Evolutionary conservation across 2,329 filamentous ascomycete genomes (phyloP).

Genomic region (Clonostachys solani): DNA sequence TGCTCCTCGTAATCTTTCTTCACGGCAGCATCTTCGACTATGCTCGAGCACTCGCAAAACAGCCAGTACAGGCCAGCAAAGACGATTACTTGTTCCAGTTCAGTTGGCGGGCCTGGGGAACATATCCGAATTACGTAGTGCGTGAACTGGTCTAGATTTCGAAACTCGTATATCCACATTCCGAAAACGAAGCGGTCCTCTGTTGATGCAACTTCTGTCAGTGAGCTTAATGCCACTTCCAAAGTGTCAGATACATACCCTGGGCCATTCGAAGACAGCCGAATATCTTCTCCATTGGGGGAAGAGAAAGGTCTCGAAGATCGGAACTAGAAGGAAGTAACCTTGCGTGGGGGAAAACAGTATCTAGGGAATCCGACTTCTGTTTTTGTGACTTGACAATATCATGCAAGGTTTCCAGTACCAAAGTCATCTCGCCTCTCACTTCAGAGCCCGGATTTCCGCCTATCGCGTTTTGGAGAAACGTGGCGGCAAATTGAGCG

Average conservation of each 20-base stretch:
- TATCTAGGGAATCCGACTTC: too few species aligned
- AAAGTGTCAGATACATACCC: background rate
- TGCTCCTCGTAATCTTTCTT: conserved; percentile 6
- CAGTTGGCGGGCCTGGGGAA: conserved; percentile 7
- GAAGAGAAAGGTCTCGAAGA: background rate
- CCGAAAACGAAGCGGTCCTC: too few species aligned
- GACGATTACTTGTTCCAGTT: conserved; percentile 11
- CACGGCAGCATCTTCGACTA: background rate
- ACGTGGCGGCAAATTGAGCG: too few species aligned
- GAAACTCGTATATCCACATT: background rate
- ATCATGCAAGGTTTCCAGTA: background rate
- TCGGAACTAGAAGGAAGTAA: too few species aligned
- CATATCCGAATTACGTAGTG: conserved; percentile 4
- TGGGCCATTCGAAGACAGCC: background rate
- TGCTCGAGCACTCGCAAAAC: conserved; percentile 8
- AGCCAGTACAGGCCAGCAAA: conserved; percentile 10
- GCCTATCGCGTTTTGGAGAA: too few species aligned
- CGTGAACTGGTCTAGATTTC: background rate
- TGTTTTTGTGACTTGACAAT: background rate
- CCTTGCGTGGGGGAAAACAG: too few species aligned
- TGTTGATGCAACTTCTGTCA: too few species aligned
- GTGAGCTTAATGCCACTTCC: too few species aligned
- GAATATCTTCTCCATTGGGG: background rate
- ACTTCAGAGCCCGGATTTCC: too few species aligned
- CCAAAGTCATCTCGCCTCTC: background rate